Base-by-base conservation (phyloP, 2,329 filamentous ascomycete species). In the Dryadomyces quercivorus region DNA sequence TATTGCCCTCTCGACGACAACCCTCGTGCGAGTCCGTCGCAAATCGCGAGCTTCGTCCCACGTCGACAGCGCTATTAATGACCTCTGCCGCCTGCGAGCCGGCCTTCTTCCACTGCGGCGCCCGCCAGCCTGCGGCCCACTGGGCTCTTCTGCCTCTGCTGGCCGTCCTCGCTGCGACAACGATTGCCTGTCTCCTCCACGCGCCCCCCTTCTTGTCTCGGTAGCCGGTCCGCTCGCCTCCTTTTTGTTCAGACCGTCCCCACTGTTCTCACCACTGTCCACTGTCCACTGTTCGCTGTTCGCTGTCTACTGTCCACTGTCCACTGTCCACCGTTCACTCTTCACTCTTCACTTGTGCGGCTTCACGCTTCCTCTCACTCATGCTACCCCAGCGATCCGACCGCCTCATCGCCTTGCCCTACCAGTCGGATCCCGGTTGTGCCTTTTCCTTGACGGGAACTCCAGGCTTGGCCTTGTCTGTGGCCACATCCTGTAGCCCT, bases 391-490 rank as follows among this genome's bases (percentile, higher is more conserved):
- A 10, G 34, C 36, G 16, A 42, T 40, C 36, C 10, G 36, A 40
- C 34, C 20, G 18, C 18, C 38, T 40, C 26, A 13, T 21, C 38
- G 16, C 21, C 13, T 12, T 42, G 16, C 48, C 20, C 3, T 42
- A 15, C 16, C 38, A 50, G 36, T 10, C 20, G 16, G 36, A 42
- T 16, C 13, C 18, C 21, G 44, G 13, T 40, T 26, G 8, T 48
- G 6, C 9, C 42, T 36, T 47, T 50, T 36, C 40, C 36, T 22
- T 44, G 15, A 26, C n/a, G 55, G 55, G 53, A 59, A 50, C 53
- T 54, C 47, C 50, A 57, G 58, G 57, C 40, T 26, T 44, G 56
- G 60, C 56, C 58, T 53, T 26, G 46, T 46, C 38, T 47, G 43
- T 50, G 59, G 57, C 56, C 57, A 45, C 38, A 51, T 51, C 50